Base-by-base conservation (phyloP, 2,329 filamentous ascomycete species). In the Colletotrichum tofieldiae region DNA sequence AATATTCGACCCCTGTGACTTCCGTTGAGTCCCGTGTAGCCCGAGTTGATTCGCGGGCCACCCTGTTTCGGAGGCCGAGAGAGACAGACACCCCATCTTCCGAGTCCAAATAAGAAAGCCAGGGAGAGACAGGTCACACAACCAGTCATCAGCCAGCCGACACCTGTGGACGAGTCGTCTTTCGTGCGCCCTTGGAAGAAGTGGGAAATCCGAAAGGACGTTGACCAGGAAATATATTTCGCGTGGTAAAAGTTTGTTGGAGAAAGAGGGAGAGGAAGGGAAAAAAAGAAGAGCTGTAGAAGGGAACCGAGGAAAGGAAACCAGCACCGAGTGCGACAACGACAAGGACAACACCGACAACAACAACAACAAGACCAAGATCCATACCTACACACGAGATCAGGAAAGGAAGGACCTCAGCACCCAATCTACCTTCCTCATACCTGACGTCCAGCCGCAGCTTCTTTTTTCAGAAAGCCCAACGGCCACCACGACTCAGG, bases 51-150 rank as follows among this genome's bases (percentile, higher is more conserved):
- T 69, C 55, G 65, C 65, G 59, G 66, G 65, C 29, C 23, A 41
- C 47, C 67, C 11, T 69, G 70, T 70, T 69, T 65, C 70, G 70
- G 59, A 72, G 59, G 58, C 54, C 41, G 69, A 69, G 65, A 59
- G 23, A 65, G 37, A 72, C 16, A 65, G 59, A 64, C 65, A 68
- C 29, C 18, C 32, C 65, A 54, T 29, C 65, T 55, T 63, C 69
- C 65, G 69, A 64, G 52, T 65, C 47, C 43, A 59, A 72, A 72
- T 69, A 72, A 69, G 69, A 72, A 72, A 72, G 59, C 29, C 59
- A 59, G 58, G 69, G 65, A 69, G 69, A 72, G 65, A 64, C 59
- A 68, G 41, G 23, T 16, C 62, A 39, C 55, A 29, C 58, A 60
- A 20, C 52, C 37, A 64, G 65, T 67, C 39, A 49, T 55, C 41